Base-by-base conservation (phyloP, 768 basidiomycete species). In the Leccinum rimulosum region DNA sequence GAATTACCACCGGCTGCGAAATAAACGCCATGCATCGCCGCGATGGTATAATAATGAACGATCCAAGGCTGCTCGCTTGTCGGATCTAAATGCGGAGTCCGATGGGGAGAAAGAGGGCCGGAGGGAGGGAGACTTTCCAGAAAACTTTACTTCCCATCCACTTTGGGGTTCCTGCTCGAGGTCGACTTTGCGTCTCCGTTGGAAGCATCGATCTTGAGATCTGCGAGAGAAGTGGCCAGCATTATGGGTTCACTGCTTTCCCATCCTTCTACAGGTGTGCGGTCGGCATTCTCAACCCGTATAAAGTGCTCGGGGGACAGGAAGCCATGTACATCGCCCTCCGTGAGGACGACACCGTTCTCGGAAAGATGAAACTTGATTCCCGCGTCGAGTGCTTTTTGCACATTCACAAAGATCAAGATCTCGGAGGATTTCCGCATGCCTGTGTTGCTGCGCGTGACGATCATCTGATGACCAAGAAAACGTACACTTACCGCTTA, bases 311-410 rank as follows among this genome's bases (percentile, higher is more conserved):
- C 74, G 4, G 84, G 79, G 1, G 74, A 66, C 12, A 96, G 67
- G 56, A 83, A 77, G 0, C 94, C 93, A 3, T 69, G 66, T 45
- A 77, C 78, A 59, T 93, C 78, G 1, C 96, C 96, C 52, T 85
- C 86, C 0, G 92, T 93, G 1, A 98, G 81, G 11, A 98, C 81
- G 19, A 98, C 95, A 2, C 92, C 93, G 62, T 98, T 98, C 3
- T 83, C 77, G 2, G 93, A 95, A 2, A 93, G 72, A 72, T 83
- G 87, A 59, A 98, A 91, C 55, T 80, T 77, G 71, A 91, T 77
- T 1, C 89, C 91, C 2, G 81, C 81, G 27, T 82, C 79, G 50
- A 91, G 74, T 0, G 88, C 89, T 62, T 83, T 86, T 55, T 82
- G 77, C 4, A 95, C 77, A 62, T 95, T 80, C 59, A 98, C 80